phyloP scores from a whole-genome alignment of 75 land plant genomes.

The Pinus albicaulis region DNA sequence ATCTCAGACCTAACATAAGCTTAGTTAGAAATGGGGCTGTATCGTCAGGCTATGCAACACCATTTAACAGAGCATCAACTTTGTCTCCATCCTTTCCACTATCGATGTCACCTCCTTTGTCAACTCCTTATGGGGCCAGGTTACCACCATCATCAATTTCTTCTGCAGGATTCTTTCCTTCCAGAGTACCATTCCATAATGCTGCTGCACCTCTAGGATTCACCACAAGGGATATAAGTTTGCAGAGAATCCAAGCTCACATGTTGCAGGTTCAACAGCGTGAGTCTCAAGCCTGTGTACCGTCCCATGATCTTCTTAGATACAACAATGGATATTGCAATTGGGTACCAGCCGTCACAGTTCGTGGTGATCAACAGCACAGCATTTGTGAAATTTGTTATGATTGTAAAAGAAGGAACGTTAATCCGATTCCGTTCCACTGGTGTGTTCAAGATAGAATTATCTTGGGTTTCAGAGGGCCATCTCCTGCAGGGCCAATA shows the following conservation, averaged over 20 bases:
- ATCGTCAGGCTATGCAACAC: slow-evolving; percentile 5
- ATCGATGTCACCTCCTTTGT: slow-evolving; percentile 1
- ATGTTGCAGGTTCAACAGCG: slow-evolving; percentile 5
- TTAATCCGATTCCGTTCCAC: slow-evolving; percentile 55
- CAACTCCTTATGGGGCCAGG: slow-evolving; percentile 3
- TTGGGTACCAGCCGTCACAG: neutral
- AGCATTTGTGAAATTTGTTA: slow-evolving; percentile 23
- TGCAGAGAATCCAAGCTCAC: slow-evolving; percentile 13
- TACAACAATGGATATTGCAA: neutral
- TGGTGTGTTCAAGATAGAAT: slow-evolving; percentile 68
- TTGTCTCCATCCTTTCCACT: slow-evolving; percentile 7
- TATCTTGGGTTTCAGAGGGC: slow-evolving; percentile 55
- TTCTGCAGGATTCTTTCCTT: slow-evolving; percentile 7
- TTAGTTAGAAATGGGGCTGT: slow-evolving; percentile 5
- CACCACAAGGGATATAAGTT: neutral
- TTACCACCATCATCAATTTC: neutral
- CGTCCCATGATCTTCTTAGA: neutral
- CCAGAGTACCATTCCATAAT: slow-evolving; percentile 6
- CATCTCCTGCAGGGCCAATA: slow-evolving; percentile 71
- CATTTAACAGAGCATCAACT: slow-evolving; percentile 6
- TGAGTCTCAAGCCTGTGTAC: neutral
- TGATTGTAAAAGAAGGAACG: slow-evolving; percentile 18
- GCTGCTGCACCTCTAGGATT: slow-evolving; percentile 2
- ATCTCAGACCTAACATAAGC: neutral
- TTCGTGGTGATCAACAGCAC: slow-evolving; percentile 1